Evolutionary conservation across 139 green algal species (phyloP).

Genomic region (Ettlia oleoabundans): DNA sequence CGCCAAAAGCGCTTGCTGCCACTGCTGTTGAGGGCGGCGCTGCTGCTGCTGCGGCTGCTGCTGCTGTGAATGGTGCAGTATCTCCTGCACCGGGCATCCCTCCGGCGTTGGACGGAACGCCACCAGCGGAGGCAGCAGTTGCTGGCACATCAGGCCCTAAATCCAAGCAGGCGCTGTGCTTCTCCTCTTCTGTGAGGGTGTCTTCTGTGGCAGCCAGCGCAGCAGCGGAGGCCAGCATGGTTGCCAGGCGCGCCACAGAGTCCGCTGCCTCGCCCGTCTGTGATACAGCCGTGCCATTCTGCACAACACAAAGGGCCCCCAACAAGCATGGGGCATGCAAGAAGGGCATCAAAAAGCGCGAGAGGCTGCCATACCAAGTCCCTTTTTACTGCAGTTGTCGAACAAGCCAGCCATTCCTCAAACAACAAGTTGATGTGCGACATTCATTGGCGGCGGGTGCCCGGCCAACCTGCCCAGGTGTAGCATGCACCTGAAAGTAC

Average conservation of each 20-base stretch:
- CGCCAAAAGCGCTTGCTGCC: no score
- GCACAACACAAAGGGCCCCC: no score
- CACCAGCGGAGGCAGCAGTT: no score
- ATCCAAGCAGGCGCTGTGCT: neutral
- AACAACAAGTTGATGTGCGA: no score
- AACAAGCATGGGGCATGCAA: neutral
- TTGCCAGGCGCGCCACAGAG: constrained; percentile 4
- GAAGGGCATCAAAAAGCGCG: constrained; percentile 7
- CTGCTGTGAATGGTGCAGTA: no score
- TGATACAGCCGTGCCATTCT: neutral
- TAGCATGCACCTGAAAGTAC: constrained; percentile 49
- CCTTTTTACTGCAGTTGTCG: no score
- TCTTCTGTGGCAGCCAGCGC: neutral
- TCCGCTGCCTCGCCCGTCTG: neutral
- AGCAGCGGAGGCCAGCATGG: constrained; percentile 27
- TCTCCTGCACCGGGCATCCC: no score
- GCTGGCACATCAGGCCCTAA: neutral
- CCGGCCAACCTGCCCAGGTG: no score
- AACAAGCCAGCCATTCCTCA: no score
- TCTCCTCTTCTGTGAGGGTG: neutral
- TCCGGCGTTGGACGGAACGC: no score
- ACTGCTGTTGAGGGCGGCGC: no score
- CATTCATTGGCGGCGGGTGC: no score
- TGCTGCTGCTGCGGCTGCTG: neutral
- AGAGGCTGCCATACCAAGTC: neutral